Base-by-base conservation (phyloP, 495 filamentous ascomycete species). In the Ramalina peruviana region DNA sequence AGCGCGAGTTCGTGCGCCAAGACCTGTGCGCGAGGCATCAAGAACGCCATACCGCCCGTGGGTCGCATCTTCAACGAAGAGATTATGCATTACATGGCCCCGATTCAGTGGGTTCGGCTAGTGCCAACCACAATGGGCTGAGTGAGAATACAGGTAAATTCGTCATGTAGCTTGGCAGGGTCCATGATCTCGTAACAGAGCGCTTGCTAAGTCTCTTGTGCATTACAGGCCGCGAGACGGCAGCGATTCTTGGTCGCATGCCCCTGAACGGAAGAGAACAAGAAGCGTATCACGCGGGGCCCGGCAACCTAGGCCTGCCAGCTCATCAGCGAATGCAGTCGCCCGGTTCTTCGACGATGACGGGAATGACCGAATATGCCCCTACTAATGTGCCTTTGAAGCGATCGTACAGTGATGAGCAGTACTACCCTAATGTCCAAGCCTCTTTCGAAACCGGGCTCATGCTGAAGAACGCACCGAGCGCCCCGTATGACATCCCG, bases 21-120 rank as follows among this genome's bases (percentile, higher is more conserved):
- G 92, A 98, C 61, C 75, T 98, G 43, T 94, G 93, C 58, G 79
- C 88, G 55, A 81, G 92, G 23, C 92, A 98, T 71, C 82, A 85
- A 60, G 92, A 96, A 62, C 80, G 92, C 50, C 92, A 98, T 65
- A 94, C 87, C n/a, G 89, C 88, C 52, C 83, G 88, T 59, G 92
- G 90, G 42, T 97, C 90, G 13, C 88, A 94, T 64, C 70, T 97
- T 45, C 89, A 89, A 67, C 82, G 88, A 53, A 94, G 92, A 62
- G 92, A 97, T 60, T 76, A 78, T 41, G 48, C 39, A 43, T 33
- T 43, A 21, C 48, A 36, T 36, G 45, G 45, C 11, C 37, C 45
- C 16, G 45, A 48, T 9, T 10, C 21, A 10, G 40, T 16, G 9
- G 40, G 16, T 9, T 9, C 40, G 12, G 17, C 40, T 17, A 15